Conservation (phyloP, 83 land plant genomes). For the Diphasiastrum complanatum region DNA sequence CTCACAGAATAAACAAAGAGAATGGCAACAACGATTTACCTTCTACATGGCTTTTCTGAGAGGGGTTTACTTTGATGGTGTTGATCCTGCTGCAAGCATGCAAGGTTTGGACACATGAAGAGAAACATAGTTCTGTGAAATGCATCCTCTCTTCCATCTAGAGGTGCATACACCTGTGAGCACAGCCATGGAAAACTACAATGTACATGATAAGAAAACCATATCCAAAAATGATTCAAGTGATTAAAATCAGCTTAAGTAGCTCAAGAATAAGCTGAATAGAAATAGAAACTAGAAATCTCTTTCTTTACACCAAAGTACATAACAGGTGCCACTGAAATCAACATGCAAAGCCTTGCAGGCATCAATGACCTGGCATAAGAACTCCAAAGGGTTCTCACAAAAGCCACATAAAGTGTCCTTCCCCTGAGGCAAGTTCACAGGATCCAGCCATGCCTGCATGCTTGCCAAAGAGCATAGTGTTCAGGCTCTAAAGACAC, state of each 20-base stretch:
- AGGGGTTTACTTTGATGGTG: slow-evolving; percentile 49
- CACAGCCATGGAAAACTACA: neutral
- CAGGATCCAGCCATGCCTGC: slow-evolving; percentile 93
- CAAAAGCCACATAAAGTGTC: slow-evolving; percentile 65
- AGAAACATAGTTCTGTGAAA: slow-evolving; percentile 71
- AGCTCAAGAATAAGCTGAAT: too few species aligned
- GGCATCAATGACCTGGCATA: slow-evolving; percentile 50
- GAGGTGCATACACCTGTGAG: slow-evolving; percentile 66
- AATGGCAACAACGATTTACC: slow-evolving; percentile 32
- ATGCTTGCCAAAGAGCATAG: too few species aligned
- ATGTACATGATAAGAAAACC: neutral
- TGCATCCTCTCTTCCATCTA: slow-evolving; percentile 40
- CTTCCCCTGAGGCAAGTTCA: slow-evolving; percentile 43
- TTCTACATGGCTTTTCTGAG: slow-evolving; percentile 32
- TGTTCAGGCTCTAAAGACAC: too few species aligned
- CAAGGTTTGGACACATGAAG: slow-evolving; percentile 76
- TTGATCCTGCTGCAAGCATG: slow-evolving; percentile 70
- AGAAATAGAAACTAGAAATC: neutral
- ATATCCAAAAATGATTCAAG: neutral
- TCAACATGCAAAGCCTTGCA: neutral
- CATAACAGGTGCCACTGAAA: neutral
- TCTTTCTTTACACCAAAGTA: neutral
- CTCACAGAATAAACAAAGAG: neutral
- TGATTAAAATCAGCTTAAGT: neutral
- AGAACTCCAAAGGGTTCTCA: slow-evolving; percentile 55